These are phyloP conservation scores for Blepharisma japonicum DNA, from an alignment of 73 alveolate genomes.

Conservation along the genomic window DNA sequence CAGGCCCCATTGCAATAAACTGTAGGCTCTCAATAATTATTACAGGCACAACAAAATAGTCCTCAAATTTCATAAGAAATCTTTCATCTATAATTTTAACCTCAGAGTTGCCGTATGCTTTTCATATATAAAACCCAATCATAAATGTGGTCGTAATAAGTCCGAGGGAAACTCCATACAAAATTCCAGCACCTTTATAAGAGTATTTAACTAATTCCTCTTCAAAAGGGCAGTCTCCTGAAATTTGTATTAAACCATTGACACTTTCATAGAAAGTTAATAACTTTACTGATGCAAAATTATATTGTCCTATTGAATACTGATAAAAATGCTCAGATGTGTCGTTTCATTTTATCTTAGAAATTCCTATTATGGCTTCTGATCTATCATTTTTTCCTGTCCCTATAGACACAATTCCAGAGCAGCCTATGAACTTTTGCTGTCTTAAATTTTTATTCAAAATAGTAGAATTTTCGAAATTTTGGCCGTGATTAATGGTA, in stretches of 20 bases:
- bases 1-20: constrained; percentile 20
- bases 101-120: not conserved
- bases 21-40: not conserved
- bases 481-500: not conserved
- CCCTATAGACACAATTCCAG: constrained; percentile 9
- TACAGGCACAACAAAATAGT: not conserved
- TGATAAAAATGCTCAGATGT: too few species aligned
- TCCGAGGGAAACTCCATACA: not conserved
- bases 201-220: not conserved
- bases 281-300: not conserved
- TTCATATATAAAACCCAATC: not conserved
- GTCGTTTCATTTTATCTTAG: too few species aligned
- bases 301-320: too few species aligned
- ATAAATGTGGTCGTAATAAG: not conserved
- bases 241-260: not conserved
- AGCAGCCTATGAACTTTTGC: constrained; percentile 5
- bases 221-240: constrained; percentile 7
- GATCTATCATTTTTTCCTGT: not conserved
- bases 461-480: not conserved
- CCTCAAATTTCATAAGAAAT: not conserved
- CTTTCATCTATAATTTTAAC: not conserved
- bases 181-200: not conserved
- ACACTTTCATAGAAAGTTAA: too few species aligned
- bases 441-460: constrained; percentile 1
- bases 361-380: too few species aligned